These are phyloP conservation scores for Curvularia verruculosa DNA, from an alignment of 2,329 filamentous ascomycete species.

Conservation along the genomic window DNA sequence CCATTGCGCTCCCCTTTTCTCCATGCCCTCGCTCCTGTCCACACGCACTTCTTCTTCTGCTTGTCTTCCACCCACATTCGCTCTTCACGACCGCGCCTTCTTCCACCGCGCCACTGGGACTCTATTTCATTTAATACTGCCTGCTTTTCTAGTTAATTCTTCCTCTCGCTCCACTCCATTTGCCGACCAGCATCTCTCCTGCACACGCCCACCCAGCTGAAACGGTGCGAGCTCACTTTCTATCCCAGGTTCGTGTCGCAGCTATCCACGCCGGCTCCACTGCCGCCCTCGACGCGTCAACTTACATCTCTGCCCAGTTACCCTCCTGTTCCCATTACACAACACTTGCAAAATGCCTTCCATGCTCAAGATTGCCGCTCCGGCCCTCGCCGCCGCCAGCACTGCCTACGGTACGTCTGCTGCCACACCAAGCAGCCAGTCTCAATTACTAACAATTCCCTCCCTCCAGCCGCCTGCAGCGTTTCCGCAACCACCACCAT, in stretches of 20 bases:
- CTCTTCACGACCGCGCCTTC: constrained; percentile 32
- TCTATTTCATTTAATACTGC: constrained; percentile 40
- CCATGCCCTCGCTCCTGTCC: constrained; percentile 12
- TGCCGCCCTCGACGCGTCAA: constrained; percentile 23
- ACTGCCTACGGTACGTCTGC: constrained; percentile 57
- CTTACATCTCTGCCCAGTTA: constrained; percentile 38
- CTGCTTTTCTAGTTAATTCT: constrained; percentile 45
- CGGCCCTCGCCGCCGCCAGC: constrained; percentile 61
- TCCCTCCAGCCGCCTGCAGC: constrained; percentile 48
- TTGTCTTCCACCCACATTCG: constrained; percentile 33
- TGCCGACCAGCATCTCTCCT: constrained; percentile 39
- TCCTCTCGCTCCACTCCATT: constrained; percentile 46
- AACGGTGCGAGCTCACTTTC: constrained; percentile 44
- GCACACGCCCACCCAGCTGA: constrained; percentile 21
- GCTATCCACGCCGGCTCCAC: constrained; percentile 14
- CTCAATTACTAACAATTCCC: constrained; percentile 27
- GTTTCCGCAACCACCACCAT: constrained; percentile 61
- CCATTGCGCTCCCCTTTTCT: constrained; percentile 31
- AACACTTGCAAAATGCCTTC: constrained; percentile 53
- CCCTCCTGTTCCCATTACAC: constrained; percentile 20
- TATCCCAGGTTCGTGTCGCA: constrained; percentile 41
- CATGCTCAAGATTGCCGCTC: constrained; percentile 62
- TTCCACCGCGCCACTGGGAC: constrained; percentile 28
- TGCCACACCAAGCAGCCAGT: no score
- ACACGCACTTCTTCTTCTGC: constrained; percentile 16